These are phyloP conservation scores for Beauveria sp. DNA, from an alignment of 2,329 filamentous ascomycete genomes.

Conservation along the genomic window DNA sequence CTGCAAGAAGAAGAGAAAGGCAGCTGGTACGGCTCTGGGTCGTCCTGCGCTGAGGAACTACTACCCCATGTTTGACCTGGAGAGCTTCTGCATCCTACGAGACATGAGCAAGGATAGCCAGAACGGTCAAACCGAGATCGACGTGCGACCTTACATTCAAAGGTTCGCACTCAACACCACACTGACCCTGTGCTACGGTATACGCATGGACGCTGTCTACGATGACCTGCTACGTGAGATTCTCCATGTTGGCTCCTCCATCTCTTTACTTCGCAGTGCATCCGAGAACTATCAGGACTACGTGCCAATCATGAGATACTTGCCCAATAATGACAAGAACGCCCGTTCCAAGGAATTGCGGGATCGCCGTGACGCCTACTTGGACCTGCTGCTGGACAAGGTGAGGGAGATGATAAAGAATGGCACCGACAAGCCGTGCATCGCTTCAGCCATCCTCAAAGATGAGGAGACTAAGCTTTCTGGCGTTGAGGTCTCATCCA, in stretches of 20 bases:
- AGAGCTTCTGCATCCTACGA: slow-evolving; percentile 41
- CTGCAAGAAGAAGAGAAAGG: slow-evolving; percentile 45
- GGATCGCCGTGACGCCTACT: slow-evolving; percentile 39
- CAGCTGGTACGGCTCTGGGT: slow-evolving; percentile 38
- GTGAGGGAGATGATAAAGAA: slow-evolving; percentile 42
- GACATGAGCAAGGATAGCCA: slow-evolving; percentile 27
- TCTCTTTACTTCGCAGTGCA: slow-evolving; percentile 36
- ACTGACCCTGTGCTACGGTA: background rate
- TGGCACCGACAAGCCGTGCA: slow-evolving; percentile 46
- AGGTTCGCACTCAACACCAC: slow-evolving; percentile 31
- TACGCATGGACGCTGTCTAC: slow-evolving; percentile 44
- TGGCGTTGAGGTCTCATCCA: slow-evolving; percentile 45
- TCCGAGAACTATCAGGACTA: slow-evolving; percentile 48
- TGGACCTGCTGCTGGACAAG: slow-evolving; percentile 40
- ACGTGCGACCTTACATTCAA: slow-evolving; percentile 43
- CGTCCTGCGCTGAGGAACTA: slow-evolving; percentile 39
- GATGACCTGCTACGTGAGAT: slow-evolving; percentile 46
- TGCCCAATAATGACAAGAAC: slow-evolving; percentile 45
- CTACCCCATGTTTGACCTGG: slow-evolving; percentile 45
- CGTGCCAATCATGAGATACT: slow-evolving; percentile 39
- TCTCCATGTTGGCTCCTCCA: slow-evolving; percentile 34
- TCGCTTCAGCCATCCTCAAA: slow-evolving; percentile 45
- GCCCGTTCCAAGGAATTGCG: slow-evolving; percentile 37
- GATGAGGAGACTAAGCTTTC: slow-evolving; percentile 45
- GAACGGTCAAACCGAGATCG: slow-evolving; percentile 33